Evolutionary conservation across 1,139 yeast species (phyloP).

Genomic region (Maudiozyma humilis): DNA sequence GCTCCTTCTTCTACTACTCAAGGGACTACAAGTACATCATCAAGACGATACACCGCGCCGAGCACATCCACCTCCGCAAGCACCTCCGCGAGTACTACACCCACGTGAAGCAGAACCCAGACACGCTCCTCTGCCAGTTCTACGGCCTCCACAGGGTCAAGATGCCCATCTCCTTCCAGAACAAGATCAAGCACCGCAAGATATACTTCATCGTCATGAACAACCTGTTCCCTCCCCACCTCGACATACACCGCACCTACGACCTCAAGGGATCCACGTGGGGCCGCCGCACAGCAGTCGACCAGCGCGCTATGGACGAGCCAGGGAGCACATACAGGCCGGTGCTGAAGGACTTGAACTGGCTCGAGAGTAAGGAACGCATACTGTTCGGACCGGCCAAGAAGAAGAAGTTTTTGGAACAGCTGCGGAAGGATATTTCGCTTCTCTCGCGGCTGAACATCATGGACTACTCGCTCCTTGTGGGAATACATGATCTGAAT

Average conservation of each 20-base stretch:
- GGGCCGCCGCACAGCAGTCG: slow-evolving; percentile 56
- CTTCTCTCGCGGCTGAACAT: slow-evolving; percentile 67
- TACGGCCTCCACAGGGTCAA: slow-evolving; percentile 93
- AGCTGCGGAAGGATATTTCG: slow-evolving; percentile 65
- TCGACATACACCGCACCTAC: slow-evolving; percentile 76
- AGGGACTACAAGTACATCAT: slow-evolving; percentile 90
- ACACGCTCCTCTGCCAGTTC: slow-evolving; percentile 84
- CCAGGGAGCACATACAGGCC: slow-evolving; percentile 23
- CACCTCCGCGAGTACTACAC: slow-evolving; percentile 69
- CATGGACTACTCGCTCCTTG: slow-evolving; percentile 88
- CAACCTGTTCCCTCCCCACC: slow-evolving; percentile 89
- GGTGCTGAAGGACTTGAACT: slow-evolving; percentile 77
- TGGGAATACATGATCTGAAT: slow-evolving; percentile 76
- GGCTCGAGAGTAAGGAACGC: slow-evolving; percentile 58
- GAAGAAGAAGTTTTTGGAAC: slow-evolving; percentile 50
- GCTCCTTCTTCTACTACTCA: slow-evolving; percentile 91
- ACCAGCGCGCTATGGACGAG: slow-evolving; percentile 11
- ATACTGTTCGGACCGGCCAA: slow-evolving; percentile 70
- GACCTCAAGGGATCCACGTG: slow-evolving; percentile 91
- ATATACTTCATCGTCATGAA: slow-evolving; percentile 96
- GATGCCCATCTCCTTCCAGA: slow-evolving; percentile 56
- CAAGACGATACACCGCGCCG: slow-evolving; percentile 90
- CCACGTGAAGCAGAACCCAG: slow-evolving; percentile 78
- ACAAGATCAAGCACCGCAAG: slow-evolving; percentile 50
- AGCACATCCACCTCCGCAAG: slow-evolving; percentile 72